These are phyloP conservation scores for Cystobasidium ongulense DNA, from an alignment of 768 basidiomycete genomes.

Conservation along the genomic window DNA sequence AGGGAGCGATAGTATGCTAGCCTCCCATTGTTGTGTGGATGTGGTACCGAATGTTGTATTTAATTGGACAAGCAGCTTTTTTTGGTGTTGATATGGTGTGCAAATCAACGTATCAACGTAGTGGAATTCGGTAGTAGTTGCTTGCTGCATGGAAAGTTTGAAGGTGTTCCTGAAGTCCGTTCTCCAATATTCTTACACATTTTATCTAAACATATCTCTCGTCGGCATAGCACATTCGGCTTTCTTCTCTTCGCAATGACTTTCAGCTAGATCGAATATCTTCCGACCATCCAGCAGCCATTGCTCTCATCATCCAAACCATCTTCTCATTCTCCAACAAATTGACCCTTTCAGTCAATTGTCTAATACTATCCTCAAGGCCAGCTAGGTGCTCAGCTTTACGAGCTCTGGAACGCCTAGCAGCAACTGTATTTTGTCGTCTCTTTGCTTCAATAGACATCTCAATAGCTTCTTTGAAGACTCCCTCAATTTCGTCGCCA, in stretches of 20 bases:
- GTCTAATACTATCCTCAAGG: conserved; percentile 50
- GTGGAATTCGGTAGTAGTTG: background rate
- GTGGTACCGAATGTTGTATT: no score
- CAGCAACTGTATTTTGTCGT: conserved; percentile 74
- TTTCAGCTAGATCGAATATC: background rate
- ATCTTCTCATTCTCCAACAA: conserved; percentile 1
- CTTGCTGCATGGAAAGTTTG: background rate
- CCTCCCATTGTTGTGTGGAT: no score
- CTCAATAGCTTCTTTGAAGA: conserved; percentile 35
- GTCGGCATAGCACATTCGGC: no score
- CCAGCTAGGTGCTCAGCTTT: conserved; percentile 63
- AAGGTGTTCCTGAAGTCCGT: background rate
- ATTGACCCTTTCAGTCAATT: background rate
- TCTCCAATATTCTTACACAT: background rate
- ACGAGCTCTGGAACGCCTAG: conserved; percentile 66
- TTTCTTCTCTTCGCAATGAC: background rate
- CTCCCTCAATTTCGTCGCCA: conserved; percentile 26
- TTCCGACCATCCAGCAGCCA: conserved; percentile 21
- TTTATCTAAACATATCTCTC: background rate
- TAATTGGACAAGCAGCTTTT: background rate
- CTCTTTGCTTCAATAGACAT: conserved; percentile 69
- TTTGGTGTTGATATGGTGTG: background rate
- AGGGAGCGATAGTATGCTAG: no score
- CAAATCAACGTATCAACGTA: no score
- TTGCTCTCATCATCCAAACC: conserved; percentile 22